These are phyloP conservation scores for Effrenium voratum DNA, from an alignment of 73 alveolate genomes.

Conservation along the genomic window DNA sequence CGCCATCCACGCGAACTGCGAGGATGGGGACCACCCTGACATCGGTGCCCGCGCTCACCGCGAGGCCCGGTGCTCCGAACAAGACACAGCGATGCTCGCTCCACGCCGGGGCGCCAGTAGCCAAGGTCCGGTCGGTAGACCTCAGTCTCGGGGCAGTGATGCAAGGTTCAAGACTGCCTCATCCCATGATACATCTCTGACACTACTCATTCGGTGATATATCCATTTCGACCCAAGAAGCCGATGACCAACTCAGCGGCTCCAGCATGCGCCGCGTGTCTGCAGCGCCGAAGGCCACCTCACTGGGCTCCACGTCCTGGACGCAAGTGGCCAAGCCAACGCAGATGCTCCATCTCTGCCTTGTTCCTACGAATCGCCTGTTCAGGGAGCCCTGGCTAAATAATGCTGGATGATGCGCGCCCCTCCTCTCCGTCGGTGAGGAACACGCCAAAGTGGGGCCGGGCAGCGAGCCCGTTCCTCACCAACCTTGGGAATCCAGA, in stretches of 20 bases:
- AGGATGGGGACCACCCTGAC: constrained; percentile 75
- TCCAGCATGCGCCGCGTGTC: constrained; percentile 60
- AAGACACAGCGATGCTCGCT: background rate
- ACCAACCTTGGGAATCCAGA: background rate
- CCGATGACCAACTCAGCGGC: constrained; percentile 4
- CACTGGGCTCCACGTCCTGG: constrained; percentile 59
- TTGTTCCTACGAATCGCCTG: too few species aligned
- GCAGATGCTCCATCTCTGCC: too few species aligned
- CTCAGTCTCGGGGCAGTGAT: background rate
- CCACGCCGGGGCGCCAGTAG: constrained; percentile 16
- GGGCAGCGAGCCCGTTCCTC: constrained; percentile 33
- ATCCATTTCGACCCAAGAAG: background rate
- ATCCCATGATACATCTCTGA: background rate
- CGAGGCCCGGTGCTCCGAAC: background rate
- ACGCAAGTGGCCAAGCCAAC: background rate
- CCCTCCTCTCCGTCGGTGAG: constrained; percentile 47
- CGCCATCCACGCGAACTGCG: constrained; percentile 61
- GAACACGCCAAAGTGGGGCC: constrained; percentile 58
- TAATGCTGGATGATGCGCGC: background rate
- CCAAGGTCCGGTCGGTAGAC: constrained; percentile 59
- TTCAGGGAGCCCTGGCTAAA: background rate
- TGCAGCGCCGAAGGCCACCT: constrained; percentile 65
- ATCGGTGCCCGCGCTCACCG: background rate
- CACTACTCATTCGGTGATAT: background rate
- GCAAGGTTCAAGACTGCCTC: background rate